Evolutionary conservation across 1,284 basidiomycete genomes (phyloP).

Genomic region (Taiwanofungus camphoratus): DNA sequence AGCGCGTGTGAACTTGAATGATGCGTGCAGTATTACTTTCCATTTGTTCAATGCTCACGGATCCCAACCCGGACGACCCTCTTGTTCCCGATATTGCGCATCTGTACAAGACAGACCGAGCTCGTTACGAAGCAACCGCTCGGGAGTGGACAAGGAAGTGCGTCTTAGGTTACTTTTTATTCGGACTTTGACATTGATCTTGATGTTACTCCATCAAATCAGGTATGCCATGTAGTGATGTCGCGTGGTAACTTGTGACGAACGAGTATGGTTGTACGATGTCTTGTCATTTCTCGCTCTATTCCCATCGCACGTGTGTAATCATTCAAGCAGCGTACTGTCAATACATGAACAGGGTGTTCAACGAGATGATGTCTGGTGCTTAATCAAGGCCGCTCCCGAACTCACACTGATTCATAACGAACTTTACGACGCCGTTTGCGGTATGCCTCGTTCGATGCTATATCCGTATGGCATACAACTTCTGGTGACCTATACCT

Average conservation of each 20-base stretch:
- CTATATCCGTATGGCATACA: too few species aligned
- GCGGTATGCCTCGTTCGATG: too few species aligned
- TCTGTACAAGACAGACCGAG: conserved; percentile 92
- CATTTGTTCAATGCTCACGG: conserved; percentile 95
- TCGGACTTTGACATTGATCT: conserved; percentile 13
- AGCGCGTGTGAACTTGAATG: conserved; percentile 1
- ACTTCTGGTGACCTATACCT: too few species aligned
- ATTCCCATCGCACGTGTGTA: conserved; percentile 20
- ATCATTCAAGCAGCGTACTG: conserved; percentile 8
- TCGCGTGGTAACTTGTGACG: conserved; percentile 13
- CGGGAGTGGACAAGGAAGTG: conserved; percentile 98
- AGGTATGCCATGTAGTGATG: conserved; percentile 55
- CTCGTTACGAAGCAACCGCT: conserved; percentile 91
- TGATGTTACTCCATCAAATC: conserved; percentile 13
- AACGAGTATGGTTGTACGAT: conserved; percentile 25
- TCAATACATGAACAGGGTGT: conserved; percentile 6
- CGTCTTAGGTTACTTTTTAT: conserved; percentile 26
- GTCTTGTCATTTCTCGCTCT: conserved; percentile 17
- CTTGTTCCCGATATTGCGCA: conserved; percentile 79
- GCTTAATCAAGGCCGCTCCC: neutral
- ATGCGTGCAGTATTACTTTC: conserved; percentile 72
- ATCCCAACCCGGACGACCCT: conserved; percentile 97
- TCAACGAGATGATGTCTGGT: neutral
- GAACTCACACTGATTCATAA: too few species aligned
- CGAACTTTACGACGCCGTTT: too few species aligned